These are phyloP conservation scores for Amesomyces nigricolor DNA, from an alignment of 2,329 filamentous ascomycete species.

Conservation along the genomic window DNA sequence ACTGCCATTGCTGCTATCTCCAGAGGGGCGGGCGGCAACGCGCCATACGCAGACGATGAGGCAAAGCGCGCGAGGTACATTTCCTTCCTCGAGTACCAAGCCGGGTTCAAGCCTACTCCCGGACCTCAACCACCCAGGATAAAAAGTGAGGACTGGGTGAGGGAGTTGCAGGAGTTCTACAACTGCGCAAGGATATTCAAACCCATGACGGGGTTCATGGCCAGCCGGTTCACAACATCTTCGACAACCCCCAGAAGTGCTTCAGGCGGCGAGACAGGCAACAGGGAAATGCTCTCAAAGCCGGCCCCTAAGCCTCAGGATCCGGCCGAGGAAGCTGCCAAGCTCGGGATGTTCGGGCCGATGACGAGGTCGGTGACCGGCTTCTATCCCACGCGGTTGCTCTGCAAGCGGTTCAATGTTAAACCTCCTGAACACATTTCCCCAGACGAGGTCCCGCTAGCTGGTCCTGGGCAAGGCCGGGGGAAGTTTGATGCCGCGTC, in stretches of 20 bases:
- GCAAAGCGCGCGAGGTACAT: constrained; percentile 76
- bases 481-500: constrained; percentile 16
- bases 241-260: constrained; percentile 33
- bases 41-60: constrained; percentile 78
- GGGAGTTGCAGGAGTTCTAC: constrained; percentile 72
- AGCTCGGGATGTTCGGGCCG: constrained; percentile 84
- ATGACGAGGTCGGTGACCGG: constrained; percentile 68
- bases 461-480: constrained; percentile 16
- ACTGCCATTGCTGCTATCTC: constrained; percentile 64
- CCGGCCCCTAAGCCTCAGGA: constrained; percentile 57
- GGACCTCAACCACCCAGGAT: constrained; percentile 42
- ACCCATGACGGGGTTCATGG: constrained; percentile 88
- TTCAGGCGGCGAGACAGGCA: constrained; percentile 18
- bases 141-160: constrained; percentile 67
- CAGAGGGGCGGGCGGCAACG: constrained; percentile 59
- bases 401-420: constrained; percentile 97
- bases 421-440: constrained; percentile 65
- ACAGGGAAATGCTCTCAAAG: constrained; percentile 39
- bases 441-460: constrained; percentile 40
- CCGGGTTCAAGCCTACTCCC: constrained; percentile 53
- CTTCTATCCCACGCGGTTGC: constrained; percentile 74
- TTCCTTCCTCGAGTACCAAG: constrained; percentile 70
- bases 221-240: constrained; percentile 79
- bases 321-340: constrained; percentile 79
- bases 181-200: constrained; percentile 69